Conservation (phyloP, 2,329 filamentous ascomycete species). For the Penicillium janthinellum region DNA sequence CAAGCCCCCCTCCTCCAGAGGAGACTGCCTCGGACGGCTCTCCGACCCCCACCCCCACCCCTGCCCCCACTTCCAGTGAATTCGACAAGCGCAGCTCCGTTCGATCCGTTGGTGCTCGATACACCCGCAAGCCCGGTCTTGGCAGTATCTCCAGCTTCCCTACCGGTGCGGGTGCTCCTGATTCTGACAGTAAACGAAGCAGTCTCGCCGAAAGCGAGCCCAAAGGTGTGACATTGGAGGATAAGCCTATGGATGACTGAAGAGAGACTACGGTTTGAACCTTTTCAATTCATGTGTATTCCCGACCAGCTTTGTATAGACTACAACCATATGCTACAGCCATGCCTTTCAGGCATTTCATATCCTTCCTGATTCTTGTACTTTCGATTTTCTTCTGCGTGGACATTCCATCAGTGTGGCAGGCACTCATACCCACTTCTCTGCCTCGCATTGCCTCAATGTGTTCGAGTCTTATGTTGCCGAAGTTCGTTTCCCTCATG, state of each 20-base stretch:
- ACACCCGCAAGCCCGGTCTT: constrained; percentile 54
- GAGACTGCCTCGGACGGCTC: constrained; percentile 37
- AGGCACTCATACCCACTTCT: constrained; percentile 10
- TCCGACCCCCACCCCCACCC: constrained; percentile 37
- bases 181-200: constrained; percentile 36
- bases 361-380: background rate
- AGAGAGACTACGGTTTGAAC: background rate
- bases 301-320: constrained; percentile 11
- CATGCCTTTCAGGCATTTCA: background rate
- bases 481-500: too few species aligned
- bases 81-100: constrained; percentile 68
- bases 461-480: background rate
- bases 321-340: background rate
- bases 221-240: constrained; percentile 66
- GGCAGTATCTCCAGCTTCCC: constrained; percentile 42
- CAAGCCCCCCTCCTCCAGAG: constrained; percentile 34
- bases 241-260: constrained; percentile 77
- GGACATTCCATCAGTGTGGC: background rate
- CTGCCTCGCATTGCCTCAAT: constrained; percentile 9
- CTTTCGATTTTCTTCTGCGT: constrained; percentile 5
- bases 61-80: constrained; percentile 27
- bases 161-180: constrained; percentile 25
- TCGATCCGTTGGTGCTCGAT: constrained; percentile 52
- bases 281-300: background rate
- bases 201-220: constrained; percentile 43